Evolutionary conservation across 1,284 basidiomycete genomes (phyloP), one percentile per base, ranked within the genome.

Genomic region (Pseudozyma sp.): DNA sequence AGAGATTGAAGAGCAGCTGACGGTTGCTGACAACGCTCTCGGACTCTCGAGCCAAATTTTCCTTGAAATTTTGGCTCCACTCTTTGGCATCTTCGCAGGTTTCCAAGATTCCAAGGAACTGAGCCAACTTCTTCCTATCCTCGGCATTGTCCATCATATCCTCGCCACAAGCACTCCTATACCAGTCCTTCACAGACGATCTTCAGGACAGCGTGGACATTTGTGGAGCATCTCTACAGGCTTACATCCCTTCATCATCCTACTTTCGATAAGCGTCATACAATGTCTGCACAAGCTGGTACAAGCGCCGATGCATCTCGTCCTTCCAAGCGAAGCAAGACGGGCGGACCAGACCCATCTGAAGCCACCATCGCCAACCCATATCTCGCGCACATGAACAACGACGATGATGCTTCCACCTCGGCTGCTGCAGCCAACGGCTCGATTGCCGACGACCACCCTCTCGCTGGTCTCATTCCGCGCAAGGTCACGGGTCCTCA

Each of bases 391-490:
- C 82, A 83, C 59, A 59, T 70, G 51, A 55, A 63, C n/a, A 55
- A 63, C n/a, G 62, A 60, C 13, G 59, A 67, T 9, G 58, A 65
- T 35, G 65, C 57, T 18, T 58, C 69, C n/a, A 48, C 66, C 2
- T 58, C 50, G 10, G 42, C 40, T n/a, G 58, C 52, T 31, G 54
- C 36, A 14, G 49, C 25, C 14, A 60, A 62, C 40, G 57, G 55
- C n/a, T 52, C 63, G 1, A 47, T 59, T 25, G 42, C 59, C 8
- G 66, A 76, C n/a, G 83, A 88, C 68, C 71, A 74, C 25, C 92
- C 93, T 8, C 86, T 96, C 8, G 89, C 89, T 80, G 94, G 93
- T 14, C 91, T 94, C 76, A 85, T 93, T 40, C 91, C 93, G 0
- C 88, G 94, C 64, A 90, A 89, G 75, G 92, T 95, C n/a, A 89